Conservation (phyloP, 768 basidiomycete genomes). For the Agrocybe pediades region DNA sequence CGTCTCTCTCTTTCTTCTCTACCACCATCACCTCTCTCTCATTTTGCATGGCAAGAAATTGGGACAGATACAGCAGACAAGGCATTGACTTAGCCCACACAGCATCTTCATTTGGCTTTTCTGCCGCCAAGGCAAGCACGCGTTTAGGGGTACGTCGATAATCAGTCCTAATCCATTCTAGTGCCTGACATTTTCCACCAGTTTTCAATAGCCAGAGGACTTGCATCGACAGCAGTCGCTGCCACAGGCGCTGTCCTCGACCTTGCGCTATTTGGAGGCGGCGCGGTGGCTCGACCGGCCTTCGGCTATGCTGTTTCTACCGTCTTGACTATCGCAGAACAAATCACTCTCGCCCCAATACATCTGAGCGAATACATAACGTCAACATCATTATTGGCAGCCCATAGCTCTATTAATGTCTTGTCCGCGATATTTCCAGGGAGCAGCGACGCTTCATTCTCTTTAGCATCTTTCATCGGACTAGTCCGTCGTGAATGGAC, state of each 20-base stretch:
- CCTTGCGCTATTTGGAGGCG: slow-evolving; percentile 65
- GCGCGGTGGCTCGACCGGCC: slow-evolving; percentile 55
- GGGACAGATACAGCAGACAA: slow-evolving; percentile 56
- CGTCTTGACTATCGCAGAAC: slow-evolving; percentile 67
- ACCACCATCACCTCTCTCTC: slow-evolving; percentile 1
- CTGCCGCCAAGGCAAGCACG: slow-evolving; percentile 66
- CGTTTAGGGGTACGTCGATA: slow-evolving; percentile 61
- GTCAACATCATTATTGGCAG: slow-evolving; percentile 72
- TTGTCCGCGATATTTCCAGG: slow-evolving; percentile 74
- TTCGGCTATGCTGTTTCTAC: slow-evolving; percentile 60
- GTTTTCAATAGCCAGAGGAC: slow-evolving; percentile 69
- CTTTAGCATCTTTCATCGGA: slow-evolving; percentile 74
- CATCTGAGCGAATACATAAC: slow-evolving; percentile 76
- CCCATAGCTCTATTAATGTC: slow-evolving; percentile 73
- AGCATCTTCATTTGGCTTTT: slow-evolving; percentile 66
- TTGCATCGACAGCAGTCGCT: slow-evolving; percentile 60
- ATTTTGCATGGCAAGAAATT: slow-evolving; percentile 39
- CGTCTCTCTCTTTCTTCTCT: not conserved
- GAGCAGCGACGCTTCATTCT: slow-evolving; percentile 79
- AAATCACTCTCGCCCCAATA: slow-evolving; percentile 73
- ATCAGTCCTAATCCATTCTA: not conserved
- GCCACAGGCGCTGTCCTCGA: slow-evolving; percentile 64
- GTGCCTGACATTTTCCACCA: slow-evolving; percentile 23
- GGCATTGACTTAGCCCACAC: slow-evolving; percentile 69
- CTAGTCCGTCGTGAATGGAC: slow-evolving; percentile 81